Evolutionary conservation across 352 stramenopile species (phyloP), one percentile per base, ranked within the genome.

Genomic region (Peronospora tabacina): DNA sequence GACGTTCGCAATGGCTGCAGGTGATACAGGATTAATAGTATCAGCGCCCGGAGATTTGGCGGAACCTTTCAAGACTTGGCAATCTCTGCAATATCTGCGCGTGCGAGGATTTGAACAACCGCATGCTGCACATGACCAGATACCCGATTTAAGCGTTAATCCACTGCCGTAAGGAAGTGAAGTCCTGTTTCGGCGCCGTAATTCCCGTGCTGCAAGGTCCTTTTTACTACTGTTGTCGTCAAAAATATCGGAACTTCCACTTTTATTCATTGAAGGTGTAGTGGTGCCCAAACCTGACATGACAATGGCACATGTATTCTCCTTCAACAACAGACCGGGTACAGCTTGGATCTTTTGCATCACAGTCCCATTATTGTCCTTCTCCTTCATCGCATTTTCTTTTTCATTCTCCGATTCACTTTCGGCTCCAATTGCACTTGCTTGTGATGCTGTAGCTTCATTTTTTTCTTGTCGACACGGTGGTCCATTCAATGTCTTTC

Each of bases 51-150:
- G 49, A 34, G 40, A 61, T 47, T 64, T 63, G 22, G 44, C 37
- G n/a, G 49, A 39, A n/a, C 50, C 50, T 16, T 56, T 76, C 5
- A 53, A 28, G 15, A 53, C 61, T 7, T 60, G 49, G 32, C 76
- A 87, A n/a, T 69, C 63, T 4, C 61, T 70, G 52, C 76, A 87
- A 30, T 68, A 36, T 16, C 60, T 66, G n/a, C 62, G 61, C 4
- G 68, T 66, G 40, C 67, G 62, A 10, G 63, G 52, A 45, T 87
- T 87, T 22, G 63, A 66, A 47, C 69, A 81, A 5, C 63, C 68
- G 37, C 76, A 87, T 7, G 52, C 66, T 16, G 55, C 57, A 49
- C 76, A 87, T 5, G 63, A 66, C 76, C 76, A 87, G 10, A 74
- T 70, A 4, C 68, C 64, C 34, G 55, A 49, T 57, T 72, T 69